Evolutionary conservation across 176 grass and related monocot species (phyloP).

Genomic region (Canna indica): DNA sequence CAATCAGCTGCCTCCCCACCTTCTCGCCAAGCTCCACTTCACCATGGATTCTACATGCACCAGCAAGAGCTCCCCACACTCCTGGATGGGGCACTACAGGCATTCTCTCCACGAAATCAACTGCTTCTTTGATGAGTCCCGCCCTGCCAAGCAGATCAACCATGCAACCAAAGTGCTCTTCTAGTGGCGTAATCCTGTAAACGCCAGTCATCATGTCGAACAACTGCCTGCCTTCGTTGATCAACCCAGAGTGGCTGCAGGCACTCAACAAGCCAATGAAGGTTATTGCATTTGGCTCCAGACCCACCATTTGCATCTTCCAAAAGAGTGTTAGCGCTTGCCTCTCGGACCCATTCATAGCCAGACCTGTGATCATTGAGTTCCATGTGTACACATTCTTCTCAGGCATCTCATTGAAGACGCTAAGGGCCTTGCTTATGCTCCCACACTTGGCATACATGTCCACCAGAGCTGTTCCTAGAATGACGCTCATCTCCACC

Average conservation of each 20-base stretch:
- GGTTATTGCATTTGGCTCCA: constrained; percentile 44
- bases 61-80: constrained; percentile 58
- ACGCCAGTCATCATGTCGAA: constrained; percentile 40
- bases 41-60: constrained; percentile 58
- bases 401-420: constrained; percentile 34
- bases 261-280: constrained; percentile 50
- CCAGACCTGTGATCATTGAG: constrained; percentile 47
- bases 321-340: constrained; percentile 49
- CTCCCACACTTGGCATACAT: constrained; percentile 73
- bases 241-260: constrained; percentile 55
- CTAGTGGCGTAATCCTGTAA: constrained; percentile 27
- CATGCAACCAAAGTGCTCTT: constrained; percentile 59
- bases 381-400: constrained; percentile 64
- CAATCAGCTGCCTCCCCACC: constrained; percentile 47
- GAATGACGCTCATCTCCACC: constrained; percentile 27
- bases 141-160: constrained; percentile 53
- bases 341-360: constrained; percentile 44
- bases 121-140: constrained; percentile 43
- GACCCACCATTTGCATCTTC: constrained; percentile 53
- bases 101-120: constrained; percentile 48
- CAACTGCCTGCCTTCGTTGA: constrained; percentile 37
- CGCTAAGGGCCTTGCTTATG: constrained; percentile 28
- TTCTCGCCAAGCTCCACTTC: constrained; percentile 54
- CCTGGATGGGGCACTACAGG: constrained; percentile 48
- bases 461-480: constrained; percentile 41